Evolutionary conservation across 1,284 basidiomycete species (phyloP).

Genomic region (Neonothopanus nambi): DNA sequence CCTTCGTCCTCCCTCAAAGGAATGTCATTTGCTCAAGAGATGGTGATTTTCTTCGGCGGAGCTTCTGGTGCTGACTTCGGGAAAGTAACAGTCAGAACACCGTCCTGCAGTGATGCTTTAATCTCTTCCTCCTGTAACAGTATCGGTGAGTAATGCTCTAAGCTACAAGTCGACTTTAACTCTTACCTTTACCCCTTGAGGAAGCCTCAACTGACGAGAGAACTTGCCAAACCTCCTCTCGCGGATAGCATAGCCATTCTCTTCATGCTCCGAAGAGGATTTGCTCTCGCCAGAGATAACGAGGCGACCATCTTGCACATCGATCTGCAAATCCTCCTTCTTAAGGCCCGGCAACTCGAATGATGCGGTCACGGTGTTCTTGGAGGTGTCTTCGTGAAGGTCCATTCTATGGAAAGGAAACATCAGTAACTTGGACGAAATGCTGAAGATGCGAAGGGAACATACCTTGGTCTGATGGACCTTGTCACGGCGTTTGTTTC

Average conservation of each 20-base stretch:
- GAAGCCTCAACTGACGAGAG: slow-evolving; percentile 18
- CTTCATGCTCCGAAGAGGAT: slow-evolving; percentile 16
- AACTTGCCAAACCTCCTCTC: slow-evolving; percentile 21
- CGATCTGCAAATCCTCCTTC: slow-evolving; percentile 19
- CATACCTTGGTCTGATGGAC: slow-evolving; percentile 12
- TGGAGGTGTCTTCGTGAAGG: slow-evolving; percentile 18
- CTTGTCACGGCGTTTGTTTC: not conserved
- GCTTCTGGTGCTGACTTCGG: slow-evolving; percentile 15
- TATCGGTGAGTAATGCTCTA: not conserved
- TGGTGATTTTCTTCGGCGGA: slow-evolving; percentile 17
- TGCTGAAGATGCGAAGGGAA: not conserved
- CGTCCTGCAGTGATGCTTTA: slow-evolving; percentile 18
- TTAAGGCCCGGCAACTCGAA: slow-evolving; percentile 22
- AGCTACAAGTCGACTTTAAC: too few relatives aligned
- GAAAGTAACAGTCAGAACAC: slow-evolving; percentile 19
- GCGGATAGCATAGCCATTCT: slow-evolving; percentile 21
- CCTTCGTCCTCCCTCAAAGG: too few relatives aligned
- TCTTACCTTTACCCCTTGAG: slow-evolving; percentile 21
- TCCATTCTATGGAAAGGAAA: slow-evolving; percentile 17
- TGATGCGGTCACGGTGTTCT: slow-evolving; percentile 20
- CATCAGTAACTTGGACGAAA: not conserved
- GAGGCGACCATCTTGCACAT: slow-evolving; percentile 19
- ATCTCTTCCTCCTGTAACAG: slow-evolving; percentile 16
- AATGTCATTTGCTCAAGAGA: slow-evolving; percentile 5
- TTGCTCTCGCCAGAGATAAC: slow-evolving; percentile 20